Evolutionary conservation across 1,139 yeast genomes (phyloP), one percentile per base, ranked within the genome.

Genomic region (Geotrichum reessii): DNA sequence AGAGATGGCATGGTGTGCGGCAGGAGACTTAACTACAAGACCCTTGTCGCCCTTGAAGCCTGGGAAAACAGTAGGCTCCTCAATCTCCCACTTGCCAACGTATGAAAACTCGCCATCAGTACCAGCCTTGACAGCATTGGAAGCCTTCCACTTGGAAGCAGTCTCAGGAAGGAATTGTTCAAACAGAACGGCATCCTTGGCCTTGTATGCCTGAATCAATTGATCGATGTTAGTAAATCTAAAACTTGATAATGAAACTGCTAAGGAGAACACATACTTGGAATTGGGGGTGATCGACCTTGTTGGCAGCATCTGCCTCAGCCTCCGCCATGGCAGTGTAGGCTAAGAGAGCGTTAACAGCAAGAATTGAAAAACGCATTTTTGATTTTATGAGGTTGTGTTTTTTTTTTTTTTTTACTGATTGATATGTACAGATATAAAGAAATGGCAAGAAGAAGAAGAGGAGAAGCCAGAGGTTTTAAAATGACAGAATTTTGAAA

Each of bases 111-210:
- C n/a, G n/a, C n/a, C n/a, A n/a, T n/a, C n/a, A n/a, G n/a, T n/a
- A n/a, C n/a, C n/a, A n/a, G n/a, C n/a, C n/a, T n/a, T n/a, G n/a
- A n/a, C n/a, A n/a, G n/a, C n/a, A n/a, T n/a, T n/a, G n/a, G n/a
- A n/a, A n/a, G n/a, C n/a, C n/a, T n/a, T n/a, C n/a, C n/a, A n/a
- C n/a, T n/a, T 74, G 47, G 64, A 57, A 12, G 75, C 71, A 71
- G 77, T 69, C n/a, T 72, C 75, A 21, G 79, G 75, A 58, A 74
- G 76, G 68, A 90, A 89, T 67, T 87, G 95, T 71, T 89, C 96
- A 64, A 86, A 81, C 66, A 85, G 79, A 1, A 88, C 78, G 11
- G 76, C 77, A 3, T 71, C 64, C 42, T 59, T 51, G 14, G 59
- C 51, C 42, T 50, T 40, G 24, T 56, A 56, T 33, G 55, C 52